Evolutionary conservation across 306 rosid genomes (phyloP), one percentile per base, ranked within the genome.

Genomic region (Trifolium subterraneum): DNA sequence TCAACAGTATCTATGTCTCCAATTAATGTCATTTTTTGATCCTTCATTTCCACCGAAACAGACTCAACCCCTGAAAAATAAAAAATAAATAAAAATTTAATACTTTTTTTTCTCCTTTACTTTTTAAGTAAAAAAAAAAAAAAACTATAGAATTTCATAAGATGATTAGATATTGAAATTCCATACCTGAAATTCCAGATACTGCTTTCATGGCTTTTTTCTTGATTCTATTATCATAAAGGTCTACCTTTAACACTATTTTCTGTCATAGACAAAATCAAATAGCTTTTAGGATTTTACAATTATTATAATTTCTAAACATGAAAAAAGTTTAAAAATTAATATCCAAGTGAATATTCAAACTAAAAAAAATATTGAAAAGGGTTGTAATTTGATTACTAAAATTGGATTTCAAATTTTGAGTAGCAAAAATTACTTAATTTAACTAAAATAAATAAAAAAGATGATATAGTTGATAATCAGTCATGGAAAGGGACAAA

Each of bases 1-100:
- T 1, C 0, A 10, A 93, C 89, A 1, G 98, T 80, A 70, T 93
- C 97, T 23, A 86, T 44, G 10, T 85, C 90, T 13, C 98, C 98
- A 0, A 68, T 84, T 73, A 91, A 70, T 0, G 93, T 91, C 85
- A 93, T 9, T 62, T 90, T 89, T 77, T 73, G 64, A 77, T 88
- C 93, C 74, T 91, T 91, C 87, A 80, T 71, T 60, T 93, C 92
- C 81, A 86, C 80, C 0, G 87, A 75, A 16, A 93, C 82, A 47
- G 98, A 91, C 5, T 84, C 93, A 12, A 93, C 87, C 66, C 98
- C 98, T 90, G 80, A 69, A 31, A 52, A 11, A 0, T 20, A 4
- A 50, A 20, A 14, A 33, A 23, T 12, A 25, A 71, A 9, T 19
- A n/a, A 16, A 29, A 7, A 31, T 4, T 29, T 29, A 31, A 22